phyloP scores from a whole-genome alignment of 2,329 filamentous ascomycete genomes.

The Cladosporium phlei region DNA sequence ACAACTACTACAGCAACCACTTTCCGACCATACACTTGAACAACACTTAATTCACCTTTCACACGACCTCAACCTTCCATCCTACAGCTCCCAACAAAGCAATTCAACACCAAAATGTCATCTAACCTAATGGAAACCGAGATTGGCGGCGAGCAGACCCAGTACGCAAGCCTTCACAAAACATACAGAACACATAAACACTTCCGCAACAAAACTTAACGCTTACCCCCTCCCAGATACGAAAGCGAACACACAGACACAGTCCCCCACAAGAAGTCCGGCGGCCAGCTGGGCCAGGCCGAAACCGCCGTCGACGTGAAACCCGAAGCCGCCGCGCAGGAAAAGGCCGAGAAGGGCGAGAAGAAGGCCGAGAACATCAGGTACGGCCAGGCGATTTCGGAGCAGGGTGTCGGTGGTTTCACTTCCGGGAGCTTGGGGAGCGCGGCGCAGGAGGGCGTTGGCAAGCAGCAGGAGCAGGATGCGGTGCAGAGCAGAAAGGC shows the following conservation, averaged over 20 bases:
- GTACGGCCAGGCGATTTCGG: slow-evolving; percentile 54
- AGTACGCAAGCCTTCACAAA: slow-evolving; percentile 37
- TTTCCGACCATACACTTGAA: no score
- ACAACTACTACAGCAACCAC: no score
- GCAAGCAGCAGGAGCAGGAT: slow-evolving; percentile 28
- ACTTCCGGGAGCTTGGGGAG: slow-evolving; percentile 39
- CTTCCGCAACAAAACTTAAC: no score
- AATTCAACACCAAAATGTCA: slow-evolving; percentile 39
- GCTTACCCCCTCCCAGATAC: slow-evolving; percentile 42
- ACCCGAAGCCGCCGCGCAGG: slow-evolving; percentile 29
- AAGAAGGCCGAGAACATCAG: slow-evolving; percentile 49
- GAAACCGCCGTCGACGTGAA: slow-evolving; percentile 31
- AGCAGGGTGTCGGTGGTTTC: slow-evolving; percentile 52
- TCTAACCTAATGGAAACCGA: slow-evolving; percentile 55
- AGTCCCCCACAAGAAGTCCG: slow-evolving; percentile 48
- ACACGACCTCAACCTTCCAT: background rate
- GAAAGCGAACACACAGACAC: slow-evolving; percentile 52
- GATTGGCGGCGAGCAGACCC: slow-evolving; percentile 56
- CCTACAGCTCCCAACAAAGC: background rate
- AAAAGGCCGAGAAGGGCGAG: slow-evolving; percentile 37
- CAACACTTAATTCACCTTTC: background rate
- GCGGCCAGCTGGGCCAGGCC: slow-evolving; percentile 51
- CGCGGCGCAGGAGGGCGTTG: slow-evolving; percentile 35
- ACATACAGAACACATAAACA: background rate
- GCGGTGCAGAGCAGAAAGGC: slow-evolving; percentile 35